Evolutionary conservation across 345 rosid species (phyloP), one percentile per base, ranked within the genome.

Genomic region (Pugionium dolabratum): DNA sequence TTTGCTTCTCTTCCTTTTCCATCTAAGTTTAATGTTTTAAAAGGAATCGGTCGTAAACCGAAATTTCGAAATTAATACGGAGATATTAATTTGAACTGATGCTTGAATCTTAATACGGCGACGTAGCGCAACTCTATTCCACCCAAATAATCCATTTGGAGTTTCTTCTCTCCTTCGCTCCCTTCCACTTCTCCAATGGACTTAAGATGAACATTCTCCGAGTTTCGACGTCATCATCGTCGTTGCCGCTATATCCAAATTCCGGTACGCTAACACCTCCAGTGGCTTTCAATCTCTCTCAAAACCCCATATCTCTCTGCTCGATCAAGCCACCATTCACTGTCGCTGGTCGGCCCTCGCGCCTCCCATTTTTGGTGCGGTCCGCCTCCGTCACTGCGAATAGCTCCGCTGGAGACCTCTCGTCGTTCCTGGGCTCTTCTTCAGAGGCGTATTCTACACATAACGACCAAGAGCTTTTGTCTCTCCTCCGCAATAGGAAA

Each of bases 401-500:
- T 35, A 35, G 76, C 40, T 51, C 80, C 1, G 76, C 78, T 59
- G 69, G 74, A 60, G 58, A 71, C 48, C 27, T 76, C 65, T 70
- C 69, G 0, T 77, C 63, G 0, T 67, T 43, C 50, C 52, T 51
- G 1, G 53, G 18, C 11, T 58, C 59, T 48, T 25, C 70, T 1
- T 9, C 73, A 37, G 72, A 73, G 18, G 29, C 73, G 0, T 73
- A 67, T 25, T 64, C 76, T 5, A 49, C 49, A 9, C 58, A 40
- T 50, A 53, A 75, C 52, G 98, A 93, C 66, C 87, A 79, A 44
- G 67, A 79, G n/a, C 89, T 93, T 36, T 62, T 90, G 3, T 65
- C 66, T 7, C 97, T 89, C 67, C 98, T 93, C 47, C 94, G 94
- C 33, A 86, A 78, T 48, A 52, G 94, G 42, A 80, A 56, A 74